phyloP scores from a whole-genome alignment of 1,284 basidiomycete genomes.

The Apiotrichum brassicae region DNA sequence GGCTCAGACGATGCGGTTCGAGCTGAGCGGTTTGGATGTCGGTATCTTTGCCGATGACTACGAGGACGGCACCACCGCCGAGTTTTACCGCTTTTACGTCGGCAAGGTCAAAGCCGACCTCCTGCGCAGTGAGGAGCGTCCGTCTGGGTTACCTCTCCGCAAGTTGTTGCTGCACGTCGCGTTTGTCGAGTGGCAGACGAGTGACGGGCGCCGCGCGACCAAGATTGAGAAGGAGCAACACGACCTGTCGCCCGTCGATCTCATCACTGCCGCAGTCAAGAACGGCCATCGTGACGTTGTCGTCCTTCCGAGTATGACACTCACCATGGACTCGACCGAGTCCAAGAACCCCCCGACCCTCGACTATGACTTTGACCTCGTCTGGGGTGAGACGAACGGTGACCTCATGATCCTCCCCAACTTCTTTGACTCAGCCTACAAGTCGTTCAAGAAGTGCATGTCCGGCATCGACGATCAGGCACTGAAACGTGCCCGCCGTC shows the following conservation, averaged over 20 bases:
- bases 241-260: slow-evolving; percentile 20
- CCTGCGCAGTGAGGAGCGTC: slow-evolving; percentile 17
- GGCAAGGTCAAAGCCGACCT: slow-evolving; percentile 36
- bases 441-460: slow-evolving; percentile 32
- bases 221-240: slow-evolving; percentile 22
- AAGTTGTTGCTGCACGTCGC: slow-evolving; percentile 29
- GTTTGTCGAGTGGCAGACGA: slow-evolving; percentile 31
- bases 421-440: slow-evolving; percentile 34
- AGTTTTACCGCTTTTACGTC: slow-evolving; percentile 40
- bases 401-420: slow-evolving; percentile 39
- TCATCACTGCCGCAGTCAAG: slow-evolving; percentile 26
- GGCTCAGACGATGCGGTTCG: slow-evolving; percentile 39
- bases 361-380: slow-evolving; percentile 38
- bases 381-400: slow-evolving; percentile 38
- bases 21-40: slow-evolving; percentile 36
- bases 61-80: slow-evolving; percentile 25
- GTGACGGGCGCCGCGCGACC: slow-evolving; percentile 24
- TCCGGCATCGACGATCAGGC: slow-evolving; percentile 35
- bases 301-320: slow-evolving; percentile 30
- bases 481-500: slow-evolving; percentile 26
- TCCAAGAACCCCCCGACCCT: slow-evolving; percentile 19
- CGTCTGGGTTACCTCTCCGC: slow-evolving; percentile 21
- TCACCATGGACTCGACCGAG: slow-evolving; percentile 40
- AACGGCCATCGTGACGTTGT: slow-evolving; percentile 29
- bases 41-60: slow-evolving; percentile 37